Evolutionary conservation across 2,329 filamentous ascomycete species (phyloP).

Genomic region (Pseudogymnoascus destructans): DNA sequence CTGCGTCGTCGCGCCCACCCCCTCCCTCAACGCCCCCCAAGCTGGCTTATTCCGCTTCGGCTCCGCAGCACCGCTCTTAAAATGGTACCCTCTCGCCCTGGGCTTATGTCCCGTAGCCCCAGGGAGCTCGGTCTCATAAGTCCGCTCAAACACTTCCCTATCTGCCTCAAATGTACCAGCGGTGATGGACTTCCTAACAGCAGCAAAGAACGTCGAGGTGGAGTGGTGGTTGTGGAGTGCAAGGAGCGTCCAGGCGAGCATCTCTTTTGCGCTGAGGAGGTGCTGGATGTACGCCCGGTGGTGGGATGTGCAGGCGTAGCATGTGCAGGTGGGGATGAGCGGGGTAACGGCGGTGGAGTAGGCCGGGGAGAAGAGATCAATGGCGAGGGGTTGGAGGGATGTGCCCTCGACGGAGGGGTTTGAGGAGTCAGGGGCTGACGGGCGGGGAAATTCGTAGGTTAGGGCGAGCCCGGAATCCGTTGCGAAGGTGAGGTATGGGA

Average conservation of each 20-base stretch:
- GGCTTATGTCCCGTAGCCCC: constrained; percentile 65
- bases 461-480: constrained; percentile 82
- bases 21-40: constrained; percentile 44
- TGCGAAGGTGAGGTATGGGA: constrained; percentile 59
- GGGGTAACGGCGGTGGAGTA: constrained; percentile 52
- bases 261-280: constrained; percentile 79
- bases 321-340: constrained; percentile 51
- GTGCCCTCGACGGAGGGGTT: constrained; percentile 12
- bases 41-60: constrained; percentile 54
- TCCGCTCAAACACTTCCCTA: constrained; percentile 30
- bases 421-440: constrained; percentile 10
- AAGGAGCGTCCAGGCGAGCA: constrained; percentile 88
- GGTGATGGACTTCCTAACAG: constrained; percentile 51
- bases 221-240: constrained; percentile 82
- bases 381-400: constrained; percentile 43
- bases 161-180: constrained; percentile 44
- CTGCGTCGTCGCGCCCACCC: constrained; percentile 21
- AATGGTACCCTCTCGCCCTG: constrained; percentile 69
- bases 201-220: constrained; percentile 59
- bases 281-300: constrained; percentile 82
- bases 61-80: constrained; percentile 50
- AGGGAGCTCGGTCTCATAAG: constrained; percentile 61
- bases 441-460: constrained; percentile 58
- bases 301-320: constrained; percentile 74
- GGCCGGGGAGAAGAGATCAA: constrained; percentile 59